phyloP scores from a whole-genome alignment of 1,284 basidiomycete species.

The Cryptococcus sp. region DNA sequence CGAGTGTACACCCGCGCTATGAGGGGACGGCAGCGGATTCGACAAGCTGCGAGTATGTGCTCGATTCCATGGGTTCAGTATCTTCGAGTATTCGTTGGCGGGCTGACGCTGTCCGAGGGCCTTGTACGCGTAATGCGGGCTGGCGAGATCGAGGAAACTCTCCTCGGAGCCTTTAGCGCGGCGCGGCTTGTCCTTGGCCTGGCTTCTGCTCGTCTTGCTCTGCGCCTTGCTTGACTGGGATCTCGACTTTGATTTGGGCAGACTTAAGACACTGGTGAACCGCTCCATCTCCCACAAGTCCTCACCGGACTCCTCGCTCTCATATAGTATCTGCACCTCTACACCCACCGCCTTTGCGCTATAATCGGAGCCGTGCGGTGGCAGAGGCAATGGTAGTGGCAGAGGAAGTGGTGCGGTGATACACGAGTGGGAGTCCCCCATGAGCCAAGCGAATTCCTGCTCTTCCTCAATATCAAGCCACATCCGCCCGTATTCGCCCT shows the following conservation, averaged over 20 bases:
- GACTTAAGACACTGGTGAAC: conserved; percentile 29
- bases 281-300: conserved; percentile 20
- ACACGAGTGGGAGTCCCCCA: conserved; percentile 26
- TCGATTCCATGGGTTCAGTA: too few species aligned
- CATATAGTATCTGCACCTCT: not conserved
- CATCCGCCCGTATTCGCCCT: conserved; percentile 32
- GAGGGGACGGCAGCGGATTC: too few species aligned
- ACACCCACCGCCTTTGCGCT: not conserved
- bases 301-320: not conserved
- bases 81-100: too few species aligned
- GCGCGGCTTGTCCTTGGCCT: not conserved
- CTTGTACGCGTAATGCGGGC: not conserved
- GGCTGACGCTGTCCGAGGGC: too few species aligned
- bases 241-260: conserved; percentile 19
- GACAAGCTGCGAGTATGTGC: too few species aligned
- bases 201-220: not conserved
- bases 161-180: not conserved
- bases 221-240: not conserved
- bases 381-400: not conserved
- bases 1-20: too few species aligned
- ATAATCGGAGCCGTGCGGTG: not conserved
- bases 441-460: conserved; percentile 43
- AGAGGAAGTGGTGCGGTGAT: conserved; percentile 7
- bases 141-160: not conserved
- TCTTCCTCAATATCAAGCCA: conserved; percentile 49